Evolutionary conservation across 805 yeast species (phyloP).

Genomic region (Candida fluviatilis): DNA sequence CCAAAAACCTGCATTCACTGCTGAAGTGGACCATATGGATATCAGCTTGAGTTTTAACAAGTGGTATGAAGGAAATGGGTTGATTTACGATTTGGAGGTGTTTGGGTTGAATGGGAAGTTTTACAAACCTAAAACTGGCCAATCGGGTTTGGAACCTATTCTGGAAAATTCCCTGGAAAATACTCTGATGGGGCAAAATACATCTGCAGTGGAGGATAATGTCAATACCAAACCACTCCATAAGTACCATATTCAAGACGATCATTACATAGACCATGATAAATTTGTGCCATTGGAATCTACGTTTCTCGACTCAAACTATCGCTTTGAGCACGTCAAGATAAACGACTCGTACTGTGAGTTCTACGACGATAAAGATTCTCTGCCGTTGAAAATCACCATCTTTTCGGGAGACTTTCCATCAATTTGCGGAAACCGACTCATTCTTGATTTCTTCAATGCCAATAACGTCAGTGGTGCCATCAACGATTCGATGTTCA

Average conservation of each 20-base stretch:
- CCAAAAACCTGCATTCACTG: constrained; percentile 19
- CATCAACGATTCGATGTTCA: constrained; percentile 68
- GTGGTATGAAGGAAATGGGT: constrained; percentile 54
- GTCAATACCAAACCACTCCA: neutral
- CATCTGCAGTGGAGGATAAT: neutral
- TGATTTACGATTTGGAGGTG: constrained; percentile 45
- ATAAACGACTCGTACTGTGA: constrained; percentile 51
- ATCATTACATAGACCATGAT: constrained; percentile 2
- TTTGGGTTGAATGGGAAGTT: constrained; percentile 44
- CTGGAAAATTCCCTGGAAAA: no score
- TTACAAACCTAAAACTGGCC: constrained; percentile 9
- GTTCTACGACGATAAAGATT: constrained; percentile 21
- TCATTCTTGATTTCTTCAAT: constrained; percentile 63
- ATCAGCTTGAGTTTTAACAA: constrained; percentile 47
- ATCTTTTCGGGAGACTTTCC: constrained; percentile 67
- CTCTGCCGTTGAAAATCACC: constrained; percentile 43
- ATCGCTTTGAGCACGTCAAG: constrained; percentile 34
- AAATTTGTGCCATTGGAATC: neutral
- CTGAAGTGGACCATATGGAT: constrained; percentile 40
- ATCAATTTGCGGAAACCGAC: constrained; percentile 52
- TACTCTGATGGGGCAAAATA: neutral
- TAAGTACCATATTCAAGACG: neutral
- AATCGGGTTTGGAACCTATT: no score
- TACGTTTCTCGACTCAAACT: constrained; percentile 25
- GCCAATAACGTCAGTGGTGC: constrained; percentile 72